These are phyloP conservation scores for Agaricus subrufescens DNA, from an alignment of 768 basidiomycete species.

Conservation along the genomic window DNA sequence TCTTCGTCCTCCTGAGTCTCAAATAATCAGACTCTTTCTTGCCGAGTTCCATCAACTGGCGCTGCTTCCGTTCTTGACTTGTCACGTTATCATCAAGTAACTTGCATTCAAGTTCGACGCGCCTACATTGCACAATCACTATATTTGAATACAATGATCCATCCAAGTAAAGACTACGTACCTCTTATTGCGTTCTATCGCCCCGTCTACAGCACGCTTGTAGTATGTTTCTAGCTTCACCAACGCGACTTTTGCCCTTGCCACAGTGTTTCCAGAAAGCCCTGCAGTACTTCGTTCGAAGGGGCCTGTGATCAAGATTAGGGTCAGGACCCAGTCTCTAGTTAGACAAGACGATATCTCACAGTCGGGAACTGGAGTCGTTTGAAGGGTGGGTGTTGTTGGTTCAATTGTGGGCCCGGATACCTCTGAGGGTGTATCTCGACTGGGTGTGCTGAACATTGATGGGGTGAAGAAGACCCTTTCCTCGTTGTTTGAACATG, in stretches of 20 bases:
- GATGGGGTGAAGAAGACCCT: neutral
- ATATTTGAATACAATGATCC: no score
- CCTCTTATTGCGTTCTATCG: slow-evolving; percentile 57
- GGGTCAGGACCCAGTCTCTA: no score
- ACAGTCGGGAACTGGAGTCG: no score
- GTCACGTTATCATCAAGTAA: slow-evolving; percentile 64
- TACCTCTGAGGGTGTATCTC: no score
- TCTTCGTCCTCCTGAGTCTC: slow-evolving; percentile 85
- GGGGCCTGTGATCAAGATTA: no score
- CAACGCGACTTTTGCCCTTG: no score
- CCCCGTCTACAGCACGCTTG: slow-evolving; percentile 95
- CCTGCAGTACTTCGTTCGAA: no score
- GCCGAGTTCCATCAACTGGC: slow-evolving; percentile 82
- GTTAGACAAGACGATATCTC: no score
- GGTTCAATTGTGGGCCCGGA: no score
- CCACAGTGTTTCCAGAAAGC: no score
- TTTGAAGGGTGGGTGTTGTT: no score
- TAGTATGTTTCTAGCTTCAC: slow-evolving; percentile 93
- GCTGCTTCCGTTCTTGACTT: slow-evolving; percentile 81
- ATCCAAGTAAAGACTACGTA: no score
- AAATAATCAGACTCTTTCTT: slow-evolving; percentile 88
- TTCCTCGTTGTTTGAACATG: neutral
- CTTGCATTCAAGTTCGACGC: slow-evolving; percentile 71
- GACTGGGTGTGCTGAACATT: neutral
- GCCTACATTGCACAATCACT: slow-evolving; percentile 67